Evolutionary conservation across 2,329 filamentous ascomycete genomes (phyloP).

Genomic region (Pseudopyrenochaeta lycopersici): DNA sequence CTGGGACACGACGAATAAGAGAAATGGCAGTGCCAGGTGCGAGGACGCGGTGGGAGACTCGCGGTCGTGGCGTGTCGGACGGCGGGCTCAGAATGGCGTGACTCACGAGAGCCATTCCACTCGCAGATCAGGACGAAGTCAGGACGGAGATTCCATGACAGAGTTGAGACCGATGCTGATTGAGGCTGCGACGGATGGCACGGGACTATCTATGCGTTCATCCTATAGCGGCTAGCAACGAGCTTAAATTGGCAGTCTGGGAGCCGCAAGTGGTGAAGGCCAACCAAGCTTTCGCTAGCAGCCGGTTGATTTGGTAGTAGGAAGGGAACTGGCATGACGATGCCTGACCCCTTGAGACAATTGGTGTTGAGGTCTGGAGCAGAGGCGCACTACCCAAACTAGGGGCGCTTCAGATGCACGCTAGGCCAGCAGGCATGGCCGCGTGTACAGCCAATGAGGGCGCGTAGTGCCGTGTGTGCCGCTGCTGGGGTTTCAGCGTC

Average conservation of each 20-base stretch:
- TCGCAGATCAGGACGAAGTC: slow-evolving; percentile 40
- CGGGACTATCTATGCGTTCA: slow-evolving; percentile 37
- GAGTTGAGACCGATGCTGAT: slow-evolving; percentile 44
- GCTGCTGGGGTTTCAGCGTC: slow-evolving; percentile 29
- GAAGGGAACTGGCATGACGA: slow-evolving; percentile 34
- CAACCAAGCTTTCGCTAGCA: slow-evolving; percentile 35
- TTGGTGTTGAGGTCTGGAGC: slow-evolving; percentile 46
- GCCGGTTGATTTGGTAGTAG: slow-evolving; percentile 17
- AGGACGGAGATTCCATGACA: slow-evolving; percentile 31
- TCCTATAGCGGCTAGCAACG: slow-evolving; percentile 22
- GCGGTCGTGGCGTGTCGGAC: slow-evolving; percentile 25
- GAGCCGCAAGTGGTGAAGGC: slow-evolving; percentile 27
- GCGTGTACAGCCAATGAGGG: slow-evolving; percentile 22
- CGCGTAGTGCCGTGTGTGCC: slow-evolving; percentile 15
- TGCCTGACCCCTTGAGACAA: slow-evolving; percentile 47
- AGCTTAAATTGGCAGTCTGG: slow-evolving; percentile 28
- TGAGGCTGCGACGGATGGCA: slow-evolving; percentile 45
- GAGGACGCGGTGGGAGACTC: slow-evolving; percentile 12
- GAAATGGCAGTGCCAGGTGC: slow-evolving; percentile 23
- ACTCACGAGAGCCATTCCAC: slow-evolving; percentile 32
- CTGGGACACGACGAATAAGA: slow-evolving; percentile 33
- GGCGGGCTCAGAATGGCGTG: slow-evolving; percentile 40
- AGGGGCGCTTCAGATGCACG: slow-evolving; percentile 32
- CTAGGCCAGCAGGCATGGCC: slow-evolving; percentile 14
- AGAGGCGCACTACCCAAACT: slow-evolving; percentile 34